These are phyloP conservation scores for Zarea fungicola DNA, from an alignment of 2,329 filamentous ascomycete genomes.

Conservation along the genomic window DNA sequence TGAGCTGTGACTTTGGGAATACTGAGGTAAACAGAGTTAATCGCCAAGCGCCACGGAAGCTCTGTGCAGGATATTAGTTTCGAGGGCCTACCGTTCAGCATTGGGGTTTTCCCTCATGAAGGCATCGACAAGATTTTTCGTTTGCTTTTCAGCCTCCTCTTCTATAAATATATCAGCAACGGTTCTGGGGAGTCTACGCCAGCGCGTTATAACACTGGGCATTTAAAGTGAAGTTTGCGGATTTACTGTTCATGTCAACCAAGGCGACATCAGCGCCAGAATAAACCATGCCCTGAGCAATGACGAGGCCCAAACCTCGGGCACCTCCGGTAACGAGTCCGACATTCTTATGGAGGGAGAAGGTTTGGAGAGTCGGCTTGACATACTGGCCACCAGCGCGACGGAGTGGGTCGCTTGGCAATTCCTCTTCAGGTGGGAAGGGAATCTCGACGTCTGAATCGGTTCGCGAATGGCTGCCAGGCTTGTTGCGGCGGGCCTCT, in stretches of 20 bases:
- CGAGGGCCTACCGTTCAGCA: slow-evolving; percentile 53
- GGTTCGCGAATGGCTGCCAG: slow-evolving; percentile 70
- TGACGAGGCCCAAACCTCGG: slow-evolving; percentile 81
- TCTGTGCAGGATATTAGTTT: no score
- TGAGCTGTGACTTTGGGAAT: slow-evolving; percentile 83
- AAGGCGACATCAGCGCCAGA: slow-evolving; percentile 86
- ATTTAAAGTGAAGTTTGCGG: not conserved
- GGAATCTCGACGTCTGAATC: slow-evolving; percentile 73
- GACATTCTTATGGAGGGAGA: slow-evolving; percentile 79
- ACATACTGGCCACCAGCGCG: slow-evolving; percentile 76
- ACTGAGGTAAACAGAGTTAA: no score
- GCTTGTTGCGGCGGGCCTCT: slow-evolving; percentile 34
- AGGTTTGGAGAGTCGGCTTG: slow-evolving; percentile 78
- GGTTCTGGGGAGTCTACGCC: no score
- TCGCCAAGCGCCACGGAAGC: no score
- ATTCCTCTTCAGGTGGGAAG: slow-evolving; percentile 68
- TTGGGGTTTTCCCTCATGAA: slow-evolving; percentile 78
- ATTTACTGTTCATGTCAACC: slow-evolving; percentile 85
- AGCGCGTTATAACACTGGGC: not conserved
- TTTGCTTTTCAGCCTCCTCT: slow-evolving; percentile 77
- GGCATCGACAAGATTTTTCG: slow-evolving; percentile 64
- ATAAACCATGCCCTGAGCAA: slow-evolving; percentile 85
- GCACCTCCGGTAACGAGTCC: slow-evolving; percentile 88
- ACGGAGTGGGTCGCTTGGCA: slow-evolving; percentile 66
- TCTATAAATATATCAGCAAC: slow-evolving; percentile 49